A percentile compares a stretch with the other conserved stretches of the same genome.
These are phyloP conservation scores for Parathielavia appendiculata DNA, from an alignment of 495 filamentous ascomycete genomes.

Conservation along the genomic window DNA sequence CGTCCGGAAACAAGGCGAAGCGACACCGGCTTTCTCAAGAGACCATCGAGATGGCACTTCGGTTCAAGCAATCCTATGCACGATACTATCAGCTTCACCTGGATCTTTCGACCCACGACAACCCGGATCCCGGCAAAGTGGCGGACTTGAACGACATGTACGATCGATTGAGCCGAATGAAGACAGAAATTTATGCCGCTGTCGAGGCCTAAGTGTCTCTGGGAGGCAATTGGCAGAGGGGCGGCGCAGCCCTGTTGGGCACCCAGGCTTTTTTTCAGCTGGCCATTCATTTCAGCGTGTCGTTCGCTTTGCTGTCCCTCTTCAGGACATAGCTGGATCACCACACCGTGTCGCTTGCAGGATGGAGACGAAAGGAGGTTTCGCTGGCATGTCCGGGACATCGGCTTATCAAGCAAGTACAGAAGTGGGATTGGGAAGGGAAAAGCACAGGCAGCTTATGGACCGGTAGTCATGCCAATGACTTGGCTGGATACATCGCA, in stretches of 20 bases:
- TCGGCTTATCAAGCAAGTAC: background rate
- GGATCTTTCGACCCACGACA: conserved; percentile 47
- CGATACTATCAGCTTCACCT: conserved; percentile 60
- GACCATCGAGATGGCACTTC: conserved; percentile 50
- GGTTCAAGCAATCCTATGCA: conserved; percentile 58
- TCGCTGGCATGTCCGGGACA: background rate
- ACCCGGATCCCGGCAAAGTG: conserved; percentile 53
- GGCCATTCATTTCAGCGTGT: background rate
- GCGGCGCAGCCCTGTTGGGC: background rate
- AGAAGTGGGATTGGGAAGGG: background rate
- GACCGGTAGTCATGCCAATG: background rate
- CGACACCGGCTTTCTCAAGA: conserved; percentile 35
- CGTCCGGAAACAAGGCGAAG: conserved; percentile 32
- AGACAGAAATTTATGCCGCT: conserved; percentile 55
- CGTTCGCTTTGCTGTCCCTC: background rate
- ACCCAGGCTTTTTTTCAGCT: background rate
- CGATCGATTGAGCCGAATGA: conserved; percentile 54
- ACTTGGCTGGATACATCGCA: background rate
- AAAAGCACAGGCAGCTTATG: background rate
- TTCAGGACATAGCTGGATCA: background rate
- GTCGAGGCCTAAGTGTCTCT: conserved; percentile 12
- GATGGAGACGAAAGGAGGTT: background rate
- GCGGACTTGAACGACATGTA: conserved; percentile 58
- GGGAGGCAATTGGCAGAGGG: background rate
- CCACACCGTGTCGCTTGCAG: too few species aligned